Evolutionary conservation across 345 rosid genomes (phyloP), one percentile per base, ranked within the genome.

Genomic region (Cardamine chenopodiifolia): DNA sequence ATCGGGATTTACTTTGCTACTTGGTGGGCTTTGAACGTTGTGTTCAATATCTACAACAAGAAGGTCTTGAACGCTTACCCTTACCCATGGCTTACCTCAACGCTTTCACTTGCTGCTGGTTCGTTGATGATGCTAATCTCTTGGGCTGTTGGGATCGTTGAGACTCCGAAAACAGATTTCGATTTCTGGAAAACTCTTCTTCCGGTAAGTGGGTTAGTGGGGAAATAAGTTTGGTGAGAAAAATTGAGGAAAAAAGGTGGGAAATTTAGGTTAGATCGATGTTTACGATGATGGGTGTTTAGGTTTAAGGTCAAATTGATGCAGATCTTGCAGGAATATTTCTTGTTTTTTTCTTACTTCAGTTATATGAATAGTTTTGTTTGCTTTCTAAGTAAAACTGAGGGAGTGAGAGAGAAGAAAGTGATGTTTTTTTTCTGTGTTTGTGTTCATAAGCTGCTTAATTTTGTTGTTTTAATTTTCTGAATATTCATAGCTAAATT

Each of bases 21-120:
- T 7, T 95, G 99, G 99, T 95, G 99, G 98, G 91, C 96, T 34
- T 76, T 95, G 83, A 95, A 95, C 64, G 99, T 92, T 47, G 94
- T 95, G 26, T 95, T 95, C 81, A 92, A 95, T 68, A 95, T 95
- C 14, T 95, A 95, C 73, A 95, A 95, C 84, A 95, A 95, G 89
- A 95, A 95, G 85, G 98, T 90, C 8, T 76, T 95, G 86, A 95
- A 95, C 84, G 99, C 92, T 17, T 95, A 81, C 44, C 98, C 99
- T 42, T 95, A 87, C 47, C 99, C 99, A 6, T 95, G 99, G 99
- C 84, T 95, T 73, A 95, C 99, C 18, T 95, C 99, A 1, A 92
- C 98, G 7, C 85, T 95, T 35, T 95, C 99, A 2, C 91, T 95
- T 34, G 99, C 99, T 0, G 84, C 91, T 52, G 99, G 99, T 18